phyloP scores from a whole-genome alignment of 164 flowering plant species.

The Litsea cubeba region DNA sequence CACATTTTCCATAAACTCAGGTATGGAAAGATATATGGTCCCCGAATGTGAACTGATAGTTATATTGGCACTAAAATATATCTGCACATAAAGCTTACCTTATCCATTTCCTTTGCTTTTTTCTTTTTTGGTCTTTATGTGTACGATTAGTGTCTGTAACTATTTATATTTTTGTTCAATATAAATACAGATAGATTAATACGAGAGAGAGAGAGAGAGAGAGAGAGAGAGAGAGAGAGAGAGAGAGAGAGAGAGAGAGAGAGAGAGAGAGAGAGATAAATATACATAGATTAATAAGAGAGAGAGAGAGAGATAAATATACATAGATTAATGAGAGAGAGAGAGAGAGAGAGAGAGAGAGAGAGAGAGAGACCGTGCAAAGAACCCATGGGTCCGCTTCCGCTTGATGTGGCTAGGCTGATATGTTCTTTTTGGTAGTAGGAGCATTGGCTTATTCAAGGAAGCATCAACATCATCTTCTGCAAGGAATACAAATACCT shows the following conservation, averaged over 20 bases:
- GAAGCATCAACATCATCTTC: constrained; percentile 40
- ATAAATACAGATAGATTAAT: background rate
- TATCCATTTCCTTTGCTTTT: too few species aligned
- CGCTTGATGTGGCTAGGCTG: constrained; percentile 76
- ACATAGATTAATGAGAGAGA: constrained; percentile 4
- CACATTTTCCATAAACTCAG: background rate
- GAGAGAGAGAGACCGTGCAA: constrained; percentile 81
- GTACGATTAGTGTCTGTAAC: background rate
- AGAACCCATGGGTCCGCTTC: constrained; percentile 74
- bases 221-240: too few species aligned
- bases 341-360: too few species aligned
- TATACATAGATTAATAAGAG: too few species aligned
- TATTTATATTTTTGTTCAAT: background rate
- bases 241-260: too few species aligned
- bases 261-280: too few species aligned
- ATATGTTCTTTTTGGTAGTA: constrained; percentile 66
- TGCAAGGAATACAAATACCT: constrained; percentile 10
- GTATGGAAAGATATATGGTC: background rate
- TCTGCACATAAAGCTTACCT: background rate
- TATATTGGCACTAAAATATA: background rate
- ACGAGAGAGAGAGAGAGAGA: constrained; percentile 14
- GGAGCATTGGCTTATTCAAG: constrained; percentile 50
- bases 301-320: background rate
- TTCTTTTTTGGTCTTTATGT: too few species aligned
- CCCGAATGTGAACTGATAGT: background rate